Evolutionary conservation across 2,329 filamentous ascomycete genomes (phyloP).

Genomic region (Incumbomyces delicatus): DNA sequence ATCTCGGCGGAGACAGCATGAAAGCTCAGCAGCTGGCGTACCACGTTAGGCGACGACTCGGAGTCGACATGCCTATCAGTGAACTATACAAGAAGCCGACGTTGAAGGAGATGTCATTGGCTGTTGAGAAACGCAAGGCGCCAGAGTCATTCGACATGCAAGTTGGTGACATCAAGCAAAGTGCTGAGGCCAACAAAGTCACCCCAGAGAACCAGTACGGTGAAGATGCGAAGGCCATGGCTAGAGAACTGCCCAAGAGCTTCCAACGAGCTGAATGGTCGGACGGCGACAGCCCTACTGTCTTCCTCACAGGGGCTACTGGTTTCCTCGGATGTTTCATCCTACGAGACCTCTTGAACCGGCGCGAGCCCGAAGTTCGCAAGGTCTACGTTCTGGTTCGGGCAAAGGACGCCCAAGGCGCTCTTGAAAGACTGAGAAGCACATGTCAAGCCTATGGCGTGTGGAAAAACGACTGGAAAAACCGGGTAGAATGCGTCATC

Average conservation of each 20-base stretch:
- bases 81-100: conserved; percentile 61
- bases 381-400: conserved; percentile 69
- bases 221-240: conserved; percentile 37
- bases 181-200: conserved; percentile 21
- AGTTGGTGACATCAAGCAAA: conserved; percentile 40
- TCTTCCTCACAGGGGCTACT: conserved; percentile 81
- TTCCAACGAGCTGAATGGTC: conserved; percentile 27
- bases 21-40: conserved; percentile 74
- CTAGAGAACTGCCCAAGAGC: conserved; percentile 38
- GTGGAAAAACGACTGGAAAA: conserved; percentile 61
- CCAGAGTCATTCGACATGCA: conserved; percentile 26
- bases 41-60: conserved; percentile 53
- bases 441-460: conserved; percentile 69
- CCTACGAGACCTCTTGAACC: conserved; percentile 61
- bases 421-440: conserved; percentile 53
- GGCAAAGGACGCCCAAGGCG: conserved; percentile 51
- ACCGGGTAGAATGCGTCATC: conserved; percentile 55
- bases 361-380: conserved; percentile 40
- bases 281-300: conserved; percentile 38
- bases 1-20: conserved; percentile 70
- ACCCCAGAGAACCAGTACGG: conserved; percentile 40
- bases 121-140: conserved; percentile 36
- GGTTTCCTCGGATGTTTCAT: conserved; percentile 82
- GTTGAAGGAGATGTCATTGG: conserved; percentile 45
- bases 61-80: conserved; percentile 54